These are phyloP conservation scores for Vigna unguiculata DNA, from an alignment of 306 rosid genomes.

Conservation along the genomic window DNA sequence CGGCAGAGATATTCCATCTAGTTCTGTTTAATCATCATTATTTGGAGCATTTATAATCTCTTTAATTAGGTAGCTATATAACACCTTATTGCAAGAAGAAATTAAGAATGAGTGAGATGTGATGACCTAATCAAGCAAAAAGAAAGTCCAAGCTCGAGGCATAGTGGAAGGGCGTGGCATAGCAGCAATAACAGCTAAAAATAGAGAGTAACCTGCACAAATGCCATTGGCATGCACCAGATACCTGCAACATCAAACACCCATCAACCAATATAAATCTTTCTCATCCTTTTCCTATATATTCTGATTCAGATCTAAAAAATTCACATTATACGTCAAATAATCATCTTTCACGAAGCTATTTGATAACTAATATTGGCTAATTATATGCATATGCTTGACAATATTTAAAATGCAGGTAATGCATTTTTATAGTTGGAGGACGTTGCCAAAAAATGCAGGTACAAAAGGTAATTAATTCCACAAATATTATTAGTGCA, in stretches of 20 bases:
- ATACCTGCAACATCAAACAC: conserved; percentile 59
- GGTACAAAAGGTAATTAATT: conserved; percentile 48
- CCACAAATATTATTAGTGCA: neutral
- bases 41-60: neutral
- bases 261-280: neutral
- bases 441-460: conserved; percentile 83
- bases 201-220: conserved; percentile 90
- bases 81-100: neutral
- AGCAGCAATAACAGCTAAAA: conserved; percentile 73
- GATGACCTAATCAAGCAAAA: conserved; percentile 85
- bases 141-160: conserved; percentile 85
- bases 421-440: no score
- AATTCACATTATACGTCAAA: conserved; percentile 21
- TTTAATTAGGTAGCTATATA: neutral
- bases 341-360: conserved; percentile 15
- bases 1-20: no score
- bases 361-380: neutral
- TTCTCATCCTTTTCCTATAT: neutral
- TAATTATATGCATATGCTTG: no score
- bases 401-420: no score
- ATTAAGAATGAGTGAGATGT: neutral
- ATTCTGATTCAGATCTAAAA: conserved; percentile 16
- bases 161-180: conserved; percentile 62
- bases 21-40: neutral
- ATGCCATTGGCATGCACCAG: conserved; percentile 91